Evolutionary conservation across 176 grass and related monocot genomes (phyloP).

Genomic region (Triticum urartu): DNA sequence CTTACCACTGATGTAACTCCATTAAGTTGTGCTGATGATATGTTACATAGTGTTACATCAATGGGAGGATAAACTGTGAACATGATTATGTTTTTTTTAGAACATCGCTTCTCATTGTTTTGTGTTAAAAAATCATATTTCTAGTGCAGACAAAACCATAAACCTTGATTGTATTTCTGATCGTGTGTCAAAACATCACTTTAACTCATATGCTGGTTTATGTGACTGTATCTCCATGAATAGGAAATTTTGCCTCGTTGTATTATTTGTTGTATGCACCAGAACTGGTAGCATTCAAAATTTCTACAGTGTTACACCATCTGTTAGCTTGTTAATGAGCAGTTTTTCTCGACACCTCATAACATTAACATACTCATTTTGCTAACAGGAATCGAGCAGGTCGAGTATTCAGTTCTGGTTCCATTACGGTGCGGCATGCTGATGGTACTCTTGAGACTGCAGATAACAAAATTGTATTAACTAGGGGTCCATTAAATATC

Average conservation of each 20-base stretch:
- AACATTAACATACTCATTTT: neutral
- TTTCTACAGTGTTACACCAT: neutral
- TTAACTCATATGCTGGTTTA: neutral
- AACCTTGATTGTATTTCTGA: slow-evolving; percentile 1
- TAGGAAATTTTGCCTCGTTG: neutral
- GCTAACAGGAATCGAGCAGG: slow-evolving; percentile 12
- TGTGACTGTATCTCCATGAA: neutral
- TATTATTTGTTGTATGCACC: neutral
- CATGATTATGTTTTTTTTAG: neutral
- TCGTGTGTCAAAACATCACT: neutral
- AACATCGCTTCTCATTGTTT: neutral
- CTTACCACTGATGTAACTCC: slow-evolving; percentile 1
- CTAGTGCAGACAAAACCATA: neutral
- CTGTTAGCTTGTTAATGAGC: neutral
- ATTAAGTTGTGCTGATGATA: neutral
- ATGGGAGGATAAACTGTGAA: neutral
- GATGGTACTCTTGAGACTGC: neutral
- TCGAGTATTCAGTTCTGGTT: slow-evolving; percentile 10
- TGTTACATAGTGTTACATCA: neutral
- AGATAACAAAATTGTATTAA: slow-evolving; percentile 7
- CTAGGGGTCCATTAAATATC: neutral
- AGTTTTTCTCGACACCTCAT: neutral
- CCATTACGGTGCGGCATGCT: neutral
- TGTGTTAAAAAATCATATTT: neutral
- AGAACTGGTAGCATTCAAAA: neutral